Evolutionary conservation across 1,139 yeast genomes (phyloP).

Genomic region (Magnusiomyces clavatus): DNA sequence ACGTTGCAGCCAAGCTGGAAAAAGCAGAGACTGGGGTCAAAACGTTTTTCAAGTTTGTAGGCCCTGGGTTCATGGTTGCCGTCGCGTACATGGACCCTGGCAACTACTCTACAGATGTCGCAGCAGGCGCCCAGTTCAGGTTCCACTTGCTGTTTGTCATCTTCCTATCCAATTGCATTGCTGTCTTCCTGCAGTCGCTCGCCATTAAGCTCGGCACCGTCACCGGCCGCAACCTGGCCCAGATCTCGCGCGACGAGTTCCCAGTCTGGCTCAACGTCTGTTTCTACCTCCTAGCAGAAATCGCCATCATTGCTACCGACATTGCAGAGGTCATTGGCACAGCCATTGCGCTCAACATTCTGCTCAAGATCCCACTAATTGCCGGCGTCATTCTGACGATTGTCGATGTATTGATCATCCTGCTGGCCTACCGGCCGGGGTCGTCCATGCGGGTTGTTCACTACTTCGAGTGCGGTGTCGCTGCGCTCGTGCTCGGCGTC

Average conservation of each 20-base stretch:
- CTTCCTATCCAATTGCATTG: slow-evolving; percentile 75
- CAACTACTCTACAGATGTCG: slow-evolving; percentile 88
- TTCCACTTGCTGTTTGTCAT: slow-evolving; percentile 77
- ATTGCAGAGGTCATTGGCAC: slow-evolving; percentile 93
- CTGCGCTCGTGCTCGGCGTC: slow-evolving; percentile 69
- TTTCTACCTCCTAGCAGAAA: slow-evolving; percentile 69
- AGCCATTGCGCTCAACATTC: slow-evolving; percentile 78
- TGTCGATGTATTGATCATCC: slow-evolving; percentile 72
- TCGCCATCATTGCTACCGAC: slow-evolving; percentile 88
- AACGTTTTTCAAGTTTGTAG: slow-evolving; percentile 62
- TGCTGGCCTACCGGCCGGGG: slow-evolving; percentile 84
- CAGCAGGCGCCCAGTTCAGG: slow-evolving; percentile 84
- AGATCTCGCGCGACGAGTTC: slow-evolving; percentile 72
- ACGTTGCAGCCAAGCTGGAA: too few relatives aligned
- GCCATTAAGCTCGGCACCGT: slow-evolving; percentile 85
- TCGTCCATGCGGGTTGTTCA: slow-evolving; percentile 75
- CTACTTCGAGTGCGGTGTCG: slow-evolving; percentile 74
- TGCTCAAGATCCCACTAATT: slow-evolving; percentile 67
- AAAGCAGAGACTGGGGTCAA: slow-evolving; percentile 6
- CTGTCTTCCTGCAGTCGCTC: slow-evolving; percentile 74
- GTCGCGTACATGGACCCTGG: slow-evolving; percentile 99
- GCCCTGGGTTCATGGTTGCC: slow-evolving; percentile 91
- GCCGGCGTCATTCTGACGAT: slow-evolving; percentile 78
- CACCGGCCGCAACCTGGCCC: slow-evolving; percentile 84
- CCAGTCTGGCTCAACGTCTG: slow-evolving; percentile 52